Evolutionary conservation across 192 early-diverging fungal genomes (phyloP), one percentile per base, ranked within the genome.

Genomic region (Backusella morwellensis): DNA sequence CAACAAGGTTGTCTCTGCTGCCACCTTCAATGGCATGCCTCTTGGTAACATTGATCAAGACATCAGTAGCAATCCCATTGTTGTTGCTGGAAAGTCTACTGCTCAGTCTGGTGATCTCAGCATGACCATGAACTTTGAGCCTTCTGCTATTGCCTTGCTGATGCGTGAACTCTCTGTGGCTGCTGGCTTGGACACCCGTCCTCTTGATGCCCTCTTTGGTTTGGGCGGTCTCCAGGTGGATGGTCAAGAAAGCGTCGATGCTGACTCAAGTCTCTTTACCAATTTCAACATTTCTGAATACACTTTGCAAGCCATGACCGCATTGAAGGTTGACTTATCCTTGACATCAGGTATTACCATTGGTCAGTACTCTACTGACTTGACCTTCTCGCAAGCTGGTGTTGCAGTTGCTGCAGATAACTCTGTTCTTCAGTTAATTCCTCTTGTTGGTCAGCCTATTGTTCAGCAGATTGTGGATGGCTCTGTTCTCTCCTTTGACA

Each of bases 71-170:
- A 75, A 81, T n/a, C 82, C 84, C 19, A 81, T 88, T 73, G 35
- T 17, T 42, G 78, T 86, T 23, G 63, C 76, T 21, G 89, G 89
- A 21, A 81, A 80, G 32, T 66, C 81, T 7, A 84, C 81, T 73
- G 81, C 78, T 21, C 71, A 73, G 6, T 80, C 83, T 21, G 71
- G 75, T 32, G 70, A 52, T 41, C 67, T 84, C n/a, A 34, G 52
- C 32, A 76, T 90, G 78, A 78, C 74, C 35, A 87, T 90, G 86
- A 88, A 89, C 73, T 74, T 89, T 63, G 78, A 84, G 26, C 84
- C 87, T 35, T 78, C 81, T 44, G 82, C 85, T 4, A 75, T 89
- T 68, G 79, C 86, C 40, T 78, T 83, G 36, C 67, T 89, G 12
- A 76, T 89, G 71, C 72, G 83, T 47, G 81, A 84, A 29, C 82